These are phyloP conservation scores for Prunella vulgaris DNA, from an alignment of 257 asterid genomes.

Conservation along the genomic window DNA sequence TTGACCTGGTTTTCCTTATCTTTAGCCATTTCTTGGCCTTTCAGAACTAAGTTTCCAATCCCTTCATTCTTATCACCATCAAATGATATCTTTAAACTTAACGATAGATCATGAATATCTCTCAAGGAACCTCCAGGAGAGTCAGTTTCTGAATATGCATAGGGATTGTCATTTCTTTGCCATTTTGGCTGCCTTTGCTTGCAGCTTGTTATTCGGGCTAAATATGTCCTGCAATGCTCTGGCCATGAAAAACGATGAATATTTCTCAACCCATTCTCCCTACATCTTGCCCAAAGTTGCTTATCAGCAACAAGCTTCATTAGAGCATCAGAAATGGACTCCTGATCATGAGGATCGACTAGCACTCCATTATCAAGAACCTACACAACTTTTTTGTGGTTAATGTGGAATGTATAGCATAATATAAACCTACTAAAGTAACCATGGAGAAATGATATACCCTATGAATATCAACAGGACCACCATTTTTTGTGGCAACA, in stretches of 20 bases:
- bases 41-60: slow-evolving; percentile 25
- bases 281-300: slow-evolving; percentile 65
- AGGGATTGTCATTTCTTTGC: slow-evolving; percentile 40
- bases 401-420: slow-evolving; percentile 17
- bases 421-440: background rate
- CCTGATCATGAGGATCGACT: slow-evolving; percentile 67
- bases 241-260: slow-evolving; percentile 78
- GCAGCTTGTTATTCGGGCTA: slow-evolving; percentile 63
- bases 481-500: slow-evolving; percentile 84
- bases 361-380: slow-evolving; percentile 70
- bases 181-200: slow-evolving; percentile 67
- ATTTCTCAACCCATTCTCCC: slow-evolving; percentile 56
- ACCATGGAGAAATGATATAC: slow-evolving; percentile 23
- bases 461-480: slow-evolving; percentile 85
- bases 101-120: slow-evolving; percentile 62
- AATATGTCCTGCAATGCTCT: slow-evolving; percentile 67
- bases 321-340: slow-evolving; percentile 63
- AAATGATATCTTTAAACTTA: slow-evolving; percentile 51
- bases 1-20: slow-evolving; percentile 32
- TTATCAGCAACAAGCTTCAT: slow-evolving; percentile 66
- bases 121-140: slow-evolving; percentile 65
- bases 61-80: slow-evolving; percentile 52
- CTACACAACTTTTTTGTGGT: slow-evolving; percentile 22
- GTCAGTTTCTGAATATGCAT: slow-evolving; percentile 49
- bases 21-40: slow-evolving; percentile 31